Evolutionary conservation across 768 basidiomycete species (phyloP), one percentile per base, ranked within the genome.

Genomic region (Russula emetica): DNA sequence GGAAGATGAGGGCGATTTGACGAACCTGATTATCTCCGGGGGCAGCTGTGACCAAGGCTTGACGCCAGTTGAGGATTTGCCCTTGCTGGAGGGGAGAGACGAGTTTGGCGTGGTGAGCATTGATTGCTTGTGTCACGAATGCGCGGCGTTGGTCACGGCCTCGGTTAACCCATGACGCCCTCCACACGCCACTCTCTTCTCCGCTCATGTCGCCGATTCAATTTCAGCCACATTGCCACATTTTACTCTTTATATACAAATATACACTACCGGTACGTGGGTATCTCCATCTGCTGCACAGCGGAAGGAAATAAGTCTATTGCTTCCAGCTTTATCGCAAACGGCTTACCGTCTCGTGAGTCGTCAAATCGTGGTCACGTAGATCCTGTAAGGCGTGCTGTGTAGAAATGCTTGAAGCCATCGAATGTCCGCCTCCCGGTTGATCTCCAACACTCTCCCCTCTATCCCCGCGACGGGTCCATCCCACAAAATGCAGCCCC

Each of bases 31-130:
- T 69, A 87, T 79, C 70, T 87, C 85, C 58, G 78, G 77, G 0
- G 85, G 85, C 24, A 86, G 72, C 66, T 85, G 80, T n/a, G 78
- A 78, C 85, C 85, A 86, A 22, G 83, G 84, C 72, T 83, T 72
- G 68, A 79, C 74, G 7, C 82, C 78, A 22, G 75, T 74, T 71
- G 86, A 86, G 58, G 85, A 85, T 69, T 86, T 86, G 74, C 80
- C 83, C 55, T 58, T 58, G 44, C 26, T 32, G 24, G n/a, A 73
- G 14, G 63, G 47, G 59, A 60, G 53, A 16, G 55, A 20, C 0
- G 58, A 60, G 22, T 49, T 60, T 44, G 54, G 55, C 59, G 66
- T 71, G 68, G 68, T 72, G 70, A 66, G 72, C 72, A 55, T 69
- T 58, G 66, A 66, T 72, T 56, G 69, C 69, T 69, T 70, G 72